phyloP scores from a whole-genome alignment of 768 basidiomycete genomes.

The Megacollybia marginata region DNA sequence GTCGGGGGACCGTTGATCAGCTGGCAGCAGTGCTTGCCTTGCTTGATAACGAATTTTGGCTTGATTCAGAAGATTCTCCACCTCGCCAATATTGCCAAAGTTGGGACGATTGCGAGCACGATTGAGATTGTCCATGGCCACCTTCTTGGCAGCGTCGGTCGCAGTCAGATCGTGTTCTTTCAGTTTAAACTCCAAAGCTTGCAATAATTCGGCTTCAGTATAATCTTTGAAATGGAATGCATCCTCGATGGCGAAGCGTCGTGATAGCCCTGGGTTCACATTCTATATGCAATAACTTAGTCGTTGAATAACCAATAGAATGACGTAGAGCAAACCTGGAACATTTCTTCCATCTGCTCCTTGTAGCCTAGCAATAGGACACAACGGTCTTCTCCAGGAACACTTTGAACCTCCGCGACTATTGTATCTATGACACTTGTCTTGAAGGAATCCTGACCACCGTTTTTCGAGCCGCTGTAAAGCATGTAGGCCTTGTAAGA shows the following conservation, averaged over 20 bases:
- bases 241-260: slow-evolving; percentile 63
- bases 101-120: slow-evolving; percentile 43
- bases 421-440: slow-evolving; percentile 69
- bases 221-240: slow-evolving; percentile 69
- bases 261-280: slow-evolving; percentile 59
- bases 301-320: background rate
- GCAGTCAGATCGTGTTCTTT: slow-evolving; percentile 49
- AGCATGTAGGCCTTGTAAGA: slow-evolving; percentile 58
- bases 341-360: slow-evolving; percentile 66
- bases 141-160: slow-evolving; percentile 46
- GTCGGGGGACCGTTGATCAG: slow-evolving; percentile 20
- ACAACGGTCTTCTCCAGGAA: slow-evolving; percentile 63
- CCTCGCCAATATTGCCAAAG: slow-evolving; percentile 60
- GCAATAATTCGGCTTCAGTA: slow-evolving; percentile 39
- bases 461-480: slow-evolving; percentile 34
- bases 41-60: slow-evolving; percentile 43
- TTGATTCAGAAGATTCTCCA: slow-evolving; percentile 48
- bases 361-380: slow-evolving; percentile 62
- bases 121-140: slow-evolving; percentile 42
- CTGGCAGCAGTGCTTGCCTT: slow-evolving; percentile 22
- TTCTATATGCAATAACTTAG: slow-evolving; percentile 33
- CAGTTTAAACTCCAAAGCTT: slow-evolving; percentile 50
- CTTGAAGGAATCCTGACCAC: slow-evolving; percentile 42
- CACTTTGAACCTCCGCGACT: slow-evolving; percentile 66
- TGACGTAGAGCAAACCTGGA: slow-evolving; percentile 38